These are phyloP conservation scores for Moringa oleifera DNA, from an alignment of 345 rosid genomes.

Conservation along the genomic window DNA sequence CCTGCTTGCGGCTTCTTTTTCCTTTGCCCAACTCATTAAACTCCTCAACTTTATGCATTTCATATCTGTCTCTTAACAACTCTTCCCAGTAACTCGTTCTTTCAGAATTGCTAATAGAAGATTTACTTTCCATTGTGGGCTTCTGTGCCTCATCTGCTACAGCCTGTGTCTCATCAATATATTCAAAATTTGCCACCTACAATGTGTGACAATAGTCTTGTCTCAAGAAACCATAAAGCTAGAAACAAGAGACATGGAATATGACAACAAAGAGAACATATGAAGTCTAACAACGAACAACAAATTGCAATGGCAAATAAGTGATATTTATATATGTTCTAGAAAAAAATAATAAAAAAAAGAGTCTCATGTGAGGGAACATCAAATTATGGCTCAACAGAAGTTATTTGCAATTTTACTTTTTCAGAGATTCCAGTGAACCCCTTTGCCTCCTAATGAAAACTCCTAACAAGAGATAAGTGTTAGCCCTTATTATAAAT, in stretches of 20 bases:
- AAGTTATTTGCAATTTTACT: too few relatives aligned
- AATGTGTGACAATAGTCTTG: conserved; percentile 11
- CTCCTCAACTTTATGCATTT: conserved; percentile 83
- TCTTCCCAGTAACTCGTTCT: conserved; percentile 92
- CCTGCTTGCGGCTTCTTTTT: conserved; percentile 97
- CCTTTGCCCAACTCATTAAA: conserved; percentile 88
- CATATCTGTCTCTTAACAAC: conserved; percentile 68
- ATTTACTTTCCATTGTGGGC: conserved; percentile 49
- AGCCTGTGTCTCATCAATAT: conserved; percentile 75
- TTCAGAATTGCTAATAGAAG: conserved; percentile 48
- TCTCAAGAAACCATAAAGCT: background rate
- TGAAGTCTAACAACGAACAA: too few relatives aligned
- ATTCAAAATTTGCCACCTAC: conserved; percentile 98
- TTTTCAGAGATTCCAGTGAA: too few relatives aligned
- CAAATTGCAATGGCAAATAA: too few relatives aligned
- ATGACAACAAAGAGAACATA: too few relatives aligned
- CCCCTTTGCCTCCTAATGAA: too few relatives aligned
- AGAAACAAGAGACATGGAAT: background rate
- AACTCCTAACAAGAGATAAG: too few relatives aligned
- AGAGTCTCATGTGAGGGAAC: too few relatives aligned
- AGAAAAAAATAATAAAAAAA: too few relatives aligned
- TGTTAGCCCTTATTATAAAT: too few relatives aligned
- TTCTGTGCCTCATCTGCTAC: conserved; percentile 64
- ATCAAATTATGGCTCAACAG: too few relatives aligned
- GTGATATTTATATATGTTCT: too few relatives aligned